These are phyloP conservation scores for Cercospora sp. DNA, from an alignment of 2,329 filamentous ascomycete species.

Conservation along the genomic window DNA sequence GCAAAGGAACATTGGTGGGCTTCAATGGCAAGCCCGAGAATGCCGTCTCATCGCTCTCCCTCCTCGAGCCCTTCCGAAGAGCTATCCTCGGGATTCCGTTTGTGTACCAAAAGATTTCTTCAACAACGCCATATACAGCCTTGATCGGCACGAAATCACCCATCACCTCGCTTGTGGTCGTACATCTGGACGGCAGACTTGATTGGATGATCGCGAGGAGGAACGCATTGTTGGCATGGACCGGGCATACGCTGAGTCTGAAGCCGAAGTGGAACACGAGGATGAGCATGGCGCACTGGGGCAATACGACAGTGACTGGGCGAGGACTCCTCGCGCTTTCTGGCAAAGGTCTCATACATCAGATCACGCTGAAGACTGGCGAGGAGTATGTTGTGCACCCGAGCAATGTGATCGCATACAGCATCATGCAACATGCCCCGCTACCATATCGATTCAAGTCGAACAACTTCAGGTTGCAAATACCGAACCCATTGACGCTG, in stretches of 20 bases:
- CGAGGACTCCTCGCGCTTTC: constrained; percentile 81
- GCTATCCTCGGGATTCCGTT: constrained; percentile 85
- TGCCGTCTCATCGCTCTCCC: constrained; percentile 83
- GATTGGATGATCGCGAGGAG: constrained; percentile 94
- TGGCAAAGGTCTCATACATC: constrained; percentile 86
- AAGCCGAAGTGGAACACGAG: constrained; percentile 72
- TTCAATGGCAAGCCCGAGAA: constrained; percentile 89
- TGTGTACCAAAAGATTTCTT: constrained; percentile 86
- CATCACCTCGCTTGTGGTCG: constrained; percentile 79
- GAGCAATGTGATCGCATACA: constrained; percentile 86
- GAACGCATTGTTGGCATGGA: constrained; percentile 92
- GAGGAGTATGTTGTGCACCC: constrained; percentile 93
- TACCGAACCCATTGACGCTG: constrained; percentile 66
- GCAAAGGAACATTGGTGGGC: constrained; percentile 85
- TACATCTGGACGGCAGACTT: constrained; percentile 87
- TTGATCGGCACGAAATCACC: constrained; percentile 85
- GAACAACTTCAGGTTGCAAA: constrained; percentile 70
- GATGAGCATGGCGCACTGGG: constrained; percentile 83
- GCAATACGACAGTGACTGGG: constrained; percentile 83
- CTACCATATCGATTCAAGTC: constrained; percentile 85
- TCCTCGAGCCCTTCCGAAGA: constrained; percentile 80
- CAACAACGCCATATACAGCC: constrained; percentile 82
- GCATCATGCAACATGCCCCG: constrained; percentile 70
- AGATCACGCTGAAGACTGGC: constrained; percentile 74
- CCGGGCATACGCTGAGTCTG: constrained; percentile 78